Percentiles rank a stretch among this genome's conserved stretches.
phyloP scores from a whole-genome alignment of 164 flowering plant genomes.

The Cinnamomum chago region DNA sequence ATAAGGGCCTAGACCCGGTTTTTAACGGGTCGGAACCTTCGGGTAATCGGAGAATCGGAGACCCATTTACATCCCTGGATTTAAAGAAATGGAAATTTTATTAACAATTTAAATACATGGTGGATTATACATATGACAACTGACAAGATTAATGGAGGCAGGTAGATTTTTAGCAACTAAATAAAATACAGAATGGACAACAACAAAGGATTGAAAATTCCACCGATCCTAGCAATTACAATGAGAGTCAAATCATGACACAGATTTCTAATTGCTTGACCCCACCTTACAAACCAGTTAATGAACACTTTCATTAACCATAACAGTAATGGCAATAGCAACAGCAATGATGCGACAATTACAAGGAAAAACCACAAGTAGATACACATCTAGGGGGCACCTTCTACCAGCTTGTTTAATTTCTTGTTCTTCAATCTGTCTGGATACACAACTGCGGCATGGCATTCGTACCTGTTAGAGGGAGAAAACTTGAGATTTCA shows the following conservation, averaged over 20 bases:
- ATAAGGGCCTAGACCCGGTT: too few species aligned
- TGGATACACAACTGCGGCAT: conserved; percentile 31
- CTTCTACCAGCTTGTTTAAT: conserved; percentile 43
- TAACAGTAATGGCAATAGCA: neutral
- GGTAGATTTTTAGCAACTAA: neutral
- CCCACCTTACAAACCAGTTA: neutral
- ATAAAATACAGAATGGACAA: neutral
- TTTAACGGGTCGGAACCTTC: too few species aligned
- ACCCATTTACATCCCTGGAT: too few species aligned
- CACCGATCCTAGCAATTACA: neutral
- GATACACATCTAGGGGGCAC: neutral
- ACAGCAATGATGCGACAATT: neutral
- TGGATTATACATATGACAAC: too few species aligned
- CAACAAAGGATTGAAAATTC: neutral
- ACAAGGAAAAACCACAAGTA: neutral
- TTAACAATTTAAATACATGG: too few species aligned
- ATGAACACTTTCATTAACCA: neutral
- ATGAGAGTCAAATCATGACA: neutral
- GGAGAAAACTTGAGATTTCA: neutral
- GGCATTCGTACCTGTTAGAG: conserved; percentile 30
- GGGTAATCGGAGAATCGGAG: too few species aligned
- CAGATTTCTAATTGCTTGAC: neutral
- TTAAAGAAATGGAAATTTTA: too few species aligned
- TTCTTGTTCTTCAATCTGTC: conserved; percentile 47
- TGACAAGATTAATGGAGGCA: neutral